phyloP scores from a whole-genome alignment of 257 asterid species.

The Lycium ferocissimum region DNA sequence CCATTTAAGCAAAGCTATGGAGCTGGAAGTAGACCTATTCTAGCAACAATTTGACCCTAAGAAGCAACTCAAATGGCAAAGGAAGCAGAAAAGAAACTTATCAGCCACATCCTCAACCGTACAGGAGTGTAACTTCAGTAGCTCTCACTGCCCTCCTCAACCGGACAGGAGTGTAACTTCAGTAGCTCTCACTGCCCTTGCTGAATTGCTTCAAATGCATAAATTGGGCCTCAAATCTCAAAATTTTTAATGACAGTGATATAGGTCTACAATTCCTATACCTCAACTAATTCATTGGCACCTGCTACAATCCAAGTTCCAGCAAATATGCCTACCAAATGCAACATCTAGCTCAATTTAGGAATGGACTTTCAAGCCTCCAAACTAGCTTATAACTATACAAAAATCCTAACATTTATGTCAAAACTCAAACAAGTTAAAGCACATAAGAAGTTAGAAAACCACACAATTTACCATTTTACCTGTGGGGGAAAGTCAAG shows the following conservation, averaged over 20 bases:
- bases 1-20: neutral
- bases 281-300: neutral
- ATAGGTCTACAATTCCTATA: neutral
- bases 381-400: conserved; percentile 10
- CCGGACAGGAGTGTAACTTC: neutral
- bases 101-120: neutral
- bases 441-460: neutral
- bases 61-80: neutral
- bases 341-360: neutral
- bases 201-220: neutral
- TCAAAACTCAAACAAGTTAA: neutral
- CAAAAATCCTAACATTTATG: neutral
- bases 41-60: conserved; percentile 5
- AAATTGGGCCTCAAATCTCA: conserved; percentile 18
- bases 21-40: neutral
- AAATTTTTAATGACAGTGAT: neutral
- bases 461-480: neutral
- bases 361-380: neutral
- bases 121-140: neutral
- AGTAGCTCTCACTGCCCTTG: neutral
- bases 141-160: too few species aligned
- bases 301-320: neutral
- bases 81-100: neutral
- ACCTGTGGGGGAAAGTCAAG: conserved; percentile 95
- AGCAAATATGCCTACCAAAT: neutral